These are phyloP conservation scores for Nakaseomyces sp. DNA, from an alignment of 1,139 yeast genomes.

Conservation along the genomic window DNA sequence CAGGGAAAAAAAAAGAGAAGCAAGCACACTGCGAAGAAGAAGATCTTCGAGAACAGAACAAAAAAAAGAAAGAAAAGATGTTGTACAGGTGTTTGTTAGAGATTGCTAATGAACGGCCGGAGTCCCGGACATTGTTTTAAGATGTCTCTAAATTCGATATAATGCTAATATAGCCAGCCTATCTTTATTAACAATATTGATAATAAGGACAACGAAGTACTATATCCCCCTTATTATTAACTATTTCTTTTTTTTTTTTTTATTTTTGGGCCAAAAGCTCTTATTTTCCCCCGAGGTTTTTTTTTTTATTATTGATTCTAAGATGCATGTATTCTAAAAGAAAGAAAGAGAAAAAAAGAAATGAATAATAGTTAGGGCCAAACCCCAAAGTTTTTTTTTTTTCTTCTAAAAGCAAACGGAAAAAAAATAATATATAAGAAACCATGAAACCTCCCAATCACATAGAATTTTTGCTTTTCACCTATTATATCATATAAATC, in stretches of 20 bases:
- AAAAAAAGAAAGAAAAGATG: neutral
- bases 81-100: neutral
- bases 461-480: neutral
- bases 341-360: neutral
- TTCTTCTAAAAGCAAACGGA: neutral
- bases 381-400: neutral
- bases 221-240: too few relatives aligned
- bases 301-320: too few relatives aligned
- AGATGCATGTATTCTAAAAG: neutral
- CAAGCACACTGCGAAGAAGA: neutral
- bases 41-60: neutral
- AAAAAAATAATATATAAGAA: conserved; percentile 3
- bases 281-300: too few relatives aligned
- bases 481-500: neutral
- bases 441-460: neutral
- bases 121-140: neutral
- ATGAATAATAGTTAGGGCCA: neutral
- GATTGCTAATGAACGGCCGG: neutral
- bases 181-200: too few relatives aligned
- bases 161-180: too few relatives aligned
- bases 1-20: neutral
- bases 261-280: too few relatives aligned
- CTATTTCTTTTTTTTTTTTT: too few relatives aligned
- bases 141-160: neutral
- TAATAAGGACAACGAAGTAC: too few relatives aligned